A percentile compares a stretch with the other conserved stretches of the same genome.
phyloP scores from a whole-genome alignment of 129 eudicot genomes.

The Chrysanthemum lavandulifolium region DNA sequence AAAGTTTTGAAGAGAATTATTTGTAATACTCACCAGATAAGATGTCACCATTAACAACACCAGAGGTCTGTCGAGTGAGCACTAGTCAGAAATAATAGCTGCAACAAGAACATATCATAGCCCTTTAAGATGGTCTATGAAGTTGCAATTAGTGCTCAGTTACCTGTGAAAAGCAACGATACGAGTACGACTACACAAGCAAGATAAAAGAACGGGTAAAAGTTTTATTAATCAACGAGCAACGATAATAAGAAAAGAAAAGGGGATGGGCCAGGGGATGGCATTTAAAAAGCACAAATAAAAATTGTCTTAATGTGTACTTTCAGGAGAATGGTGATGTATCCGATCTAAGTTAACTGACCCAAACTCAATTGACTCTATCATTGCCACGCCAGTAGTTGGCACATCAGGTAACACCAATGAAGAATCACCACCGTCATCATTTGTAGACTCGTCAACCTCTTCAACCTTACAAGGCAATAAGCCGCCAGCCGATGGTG shows the following conservation, averaged over 20 bases:
- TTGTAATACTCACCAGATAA: constrained; percentile 16
- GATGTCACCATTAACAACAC: background rate
- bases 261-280: constrained; percentile 19
- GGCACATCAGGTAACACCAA: constrained; percentile 48
- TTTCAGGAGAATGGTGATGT: constrained; percentile 96
- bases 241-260: constrained; percentile 22
- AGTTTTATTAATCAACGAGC: constrained; percentile 50
- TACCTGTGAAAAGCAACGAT: constrained; percentile 14
- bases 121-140: background rate
- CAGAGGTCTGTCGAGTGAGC: background rate
- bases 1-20: background rate
- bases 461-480: constrained; percentile 30
- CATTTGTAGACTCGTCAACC: constrained; percentile 13
- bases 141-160: background rate
- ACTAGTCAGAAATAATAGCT: background rate
- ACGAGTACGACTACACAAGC: constrained; percentile 7
- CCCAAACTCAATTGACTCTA: constrained; percentile 70
- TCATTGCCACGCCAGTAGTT: constrained; percentile 47
- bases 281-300: constrained; percentile 38
- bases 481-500: constrained; percentile 26
- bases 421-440: constrained; percentile 18
- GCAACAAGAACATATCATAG: background rate
- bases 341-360: constrained; percentile 85
- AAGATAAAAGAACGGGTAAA: constrained; percentile 15
- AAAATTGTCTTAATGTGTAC: constrained; percentile 82